Conservation (phyloP, 345 rosid genomes). For the Clarkia xantiana region DNA sequence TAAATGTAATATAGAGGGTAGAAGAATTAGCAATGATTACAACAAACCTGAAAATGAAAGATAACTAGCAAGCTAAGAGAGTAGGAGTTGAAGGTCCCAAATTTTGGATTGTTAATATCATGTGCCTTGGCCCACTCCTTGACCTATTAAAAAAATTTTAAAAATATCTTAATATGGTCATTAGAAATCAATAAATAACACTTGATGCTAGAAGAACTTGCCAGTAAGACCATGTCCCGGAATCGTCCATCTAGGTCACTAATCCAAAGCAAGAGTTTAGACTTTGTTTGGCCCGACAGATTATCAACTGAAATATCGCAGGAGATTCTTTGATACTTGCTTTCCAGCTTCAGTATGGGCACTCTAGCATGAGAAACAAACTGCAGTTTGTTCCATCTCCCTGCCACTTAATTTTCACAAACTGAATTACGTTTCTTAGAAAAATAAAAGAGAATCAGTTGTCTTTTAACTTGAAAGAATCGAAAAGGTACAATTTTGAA, state of each 20-base stretch:
- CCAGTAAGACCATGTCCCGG: constrained; percentile 71
- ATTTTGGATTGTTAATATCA: constrained; percentile 53
- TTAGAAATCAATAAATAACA: not conserved
- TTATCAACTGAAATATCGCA: constrained; percentile 84
- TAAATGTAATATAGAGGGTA: too few species aligned
- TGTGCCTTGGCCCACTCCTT: constrained; percentile 97
- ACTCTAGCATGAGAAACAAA: constrained; percentile 54
- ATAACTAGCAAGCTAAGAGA: constrained; percentile 71
- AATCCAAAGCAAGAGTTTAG: constrained; percentile 71
- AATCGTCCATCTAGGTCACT: constrained; percentile 68
- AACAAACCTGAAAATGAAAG: constrained; percentile 80
- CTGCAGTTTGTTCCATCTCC: constrained; percentile 36
- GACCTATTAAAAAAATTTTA: constrained; percentile 32
- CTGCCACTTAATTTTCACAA: constrained; percentile 20
- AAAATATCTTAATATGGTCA: not conserved
- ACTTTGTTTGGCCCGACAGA: constrained; percentile 56
- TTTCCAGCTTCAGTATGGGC: constrained; percentile 67
- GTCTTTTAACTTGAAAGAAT: not conserved
- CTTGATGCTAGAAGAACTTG: constrained; percentile 14
- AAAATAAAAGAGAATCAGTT: not conserved
- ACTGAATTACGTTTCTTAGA: constrained; percentile 3
- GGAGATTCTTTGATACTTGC: constrained; percentile 33
- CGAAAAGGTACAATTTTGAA: not conserved
- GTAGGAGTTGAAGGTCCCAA: constrained; percentile 64
- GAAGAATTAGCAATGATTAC: too few species aligned